Evolutionary conservation across 257 asterid genomes (phyloP), one percentile per base, ranked within the genome.

Genomic region (Solanum megistacrolobum): DNA sequence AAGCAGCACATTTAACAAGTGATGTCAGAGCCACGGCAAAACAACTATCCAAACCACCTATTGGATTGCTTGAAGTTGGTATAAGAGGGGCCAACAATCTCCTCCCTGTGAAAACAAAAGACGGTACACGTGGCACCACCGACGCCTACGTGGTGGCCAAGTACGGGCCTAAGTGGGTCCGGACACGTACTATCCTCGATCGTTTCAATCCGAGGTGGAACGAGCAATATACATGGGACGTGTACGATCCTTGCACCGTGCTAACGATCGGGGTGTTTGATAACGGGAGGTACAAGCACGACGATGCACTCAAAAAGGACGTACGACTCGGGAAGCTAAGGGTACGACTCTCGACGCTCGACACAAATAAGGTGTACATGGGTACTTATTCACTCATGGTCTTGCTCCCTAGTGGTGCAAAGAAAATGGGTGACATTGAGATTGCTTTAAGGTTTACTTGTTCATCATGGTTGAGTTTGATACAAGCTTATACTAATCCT

Each of bases 201-300:
- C 98, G 98, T n/a, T 95, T 95, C 65, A 95, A 95, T 88, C 98
- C 98, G 0, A 90, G 99, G 46, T 96, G 98, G 99, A 95, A 95
- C 41, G 98, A 95, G 91, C 99, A 96, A 76, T 96, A 96, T 89
- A 93, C 95, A 6, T 96, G 98, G 98, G 98, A 96, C 13, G 98
- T 95, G n/a, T 96, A 92, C 31, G 99, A 96, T 88, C 98, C 99
- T 0, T 95, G 98, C 89, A 96, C 99, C 5, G 98, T 96, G 69
- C 87, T 96, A 3, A 96, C 98, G 0, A 92, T 96, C 1, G 99
- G 98, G 0, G 95, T 95, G 68, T 95, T 96, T 71, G 99, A 96
- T 12, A 96, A 96, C 27, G 99, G 94, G 16, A 94, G 98, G 92
- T 94, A 95, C 93, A 93, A 87, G 90, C 92, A 89, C 0, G 95